Evolutionary conservation across 106 monocot species (phyloP).

Genomic region (Allium cepa): DNA sequence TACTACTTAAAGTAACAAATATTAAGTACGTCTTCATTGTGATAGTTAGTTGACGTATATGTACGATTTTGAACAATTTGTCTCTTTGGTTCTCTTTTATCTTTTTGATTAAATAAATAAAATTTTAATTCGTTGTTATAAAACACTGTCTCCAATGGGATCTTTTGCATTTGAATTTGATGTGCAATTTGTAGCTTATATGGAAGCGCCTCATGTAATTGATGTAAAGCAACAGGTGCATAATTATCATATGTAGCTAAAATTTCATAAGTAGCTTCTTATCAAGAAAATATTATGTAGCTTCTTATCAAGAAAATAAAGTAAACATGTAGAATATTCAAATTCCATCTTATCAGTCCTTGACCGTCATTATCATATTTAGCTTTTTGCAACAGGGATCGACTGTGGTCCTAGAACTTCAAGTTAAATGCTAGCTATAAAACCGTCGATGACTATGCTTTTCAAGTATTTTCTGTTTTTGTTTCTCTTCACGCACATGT

Average conservation of each 20-base stretch:
- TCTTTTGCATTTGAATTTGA: slow-evolving; percentile 98
- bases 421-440: slow-evolving; percentile 92
- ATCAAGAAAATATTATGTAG: too few species aligned
- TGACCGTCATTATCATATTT: slow-evolving; percentile 10
- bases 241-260: too few species aligned
- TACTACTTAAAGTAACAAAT: too few species aligned
- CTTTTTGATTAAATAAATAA: not conserved
- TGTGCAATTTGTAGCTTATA: slow-evolving; percentile 75
- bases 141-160: slow-evolving; percentile 88
- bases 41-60: too few species aligned
- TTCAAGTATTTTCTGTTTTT: slow-evolving; percentile 50
- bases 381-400: slow-evolving; percentile 83
- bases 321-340: not conserved
- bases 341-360: slow-evolving; percentile 3
- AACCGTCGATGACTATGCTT: slow-evolving; percentile 68
- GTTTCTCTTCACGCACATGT: too few species aligned
- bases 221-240: slow-evolving; percentile 82
- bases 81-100: too few species aligned
- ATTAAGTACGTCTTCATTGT: too few species aligned
- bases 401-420: slow-evolving; percentile 63
- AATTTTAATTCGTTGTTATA: slow-evolving; percentile 6
- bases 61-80: too few species aligned
- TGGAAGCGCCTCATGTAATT: slow-evolving; percentile 99
- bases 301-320: too few species aligned
- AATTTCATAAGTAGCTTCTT: too few species aligned